Percentiles rank a stretch among this genome's conserved stretches.
These are phyloP conservation scores for Fusarium nelsonii DNA, from an alignment of 2,329 filamentous ascomycete species.

Conservation along the genomic window DNA sequence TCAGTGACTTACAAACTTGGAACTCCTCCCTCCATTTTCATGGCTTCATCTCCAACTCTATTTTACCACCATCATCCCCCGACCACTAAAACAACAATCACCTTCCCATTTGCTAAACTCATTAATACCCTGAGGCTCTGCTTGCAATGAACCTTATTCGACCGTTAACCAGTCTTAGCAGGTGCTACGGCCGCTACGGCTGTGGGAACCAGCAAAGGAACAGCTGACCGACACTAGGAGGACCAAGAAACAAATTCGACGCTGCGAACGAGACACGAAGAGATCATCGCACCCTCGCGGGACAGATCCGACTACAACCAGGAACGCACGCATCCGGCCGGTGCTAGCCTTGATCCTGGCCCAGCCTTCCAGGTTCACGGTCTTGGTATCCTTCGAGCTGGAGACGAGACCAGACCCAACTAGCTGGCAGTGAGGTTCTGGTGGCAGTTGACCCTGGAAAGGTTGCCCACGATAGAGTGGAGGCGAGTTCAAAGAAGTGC, in stretches of 20 bases:
- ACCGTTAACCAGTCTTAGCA: constrained; percentile 4
- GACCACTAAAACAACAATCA: neutral
- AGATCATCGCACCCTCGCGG: constrained; percentile 26
- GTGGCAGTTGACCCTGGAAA: constrained; percentile 25
- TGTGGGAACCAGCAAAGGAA: constrained; percentile 23
- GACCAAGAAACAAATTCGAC: constrained; percentile 13
- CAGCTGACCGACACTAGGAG: constrained; percentile 6
- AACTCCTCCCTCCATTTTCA: neutral
- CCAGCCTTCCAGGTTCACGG: constrained; percentile 7
- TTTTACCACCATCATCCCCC: neutral
- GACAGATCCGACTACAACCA: constrained; percentile 25
- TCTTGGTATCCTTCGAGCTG: constrained; percentile 7
- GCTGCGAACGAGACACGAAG: constrained; percentile 13
- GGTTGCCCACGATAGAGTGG: constrained; percentile 45
- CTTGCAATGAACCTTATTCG: constrained; percentile 21
- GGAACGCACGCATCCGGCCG: constrained; percentile 39
- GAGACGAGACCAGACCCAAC: constrained; percentile 13
- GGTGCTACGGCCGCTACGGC: constrained; percentile 1
- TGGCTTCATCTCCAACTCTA: constrained; percentile 1
- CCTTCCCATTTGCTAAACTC: constrained; percentile 1
- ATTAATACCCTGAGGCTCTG: constrained; percentile 24
- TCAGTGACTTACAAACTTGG: constrained; percentile 1
- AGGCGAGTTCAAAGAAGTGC: constrained; percentile 44
- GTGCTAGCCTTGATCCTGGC: constrained; percentile 9
- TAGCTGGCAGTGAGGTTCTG: constrained; percentile 27